Evolutionary conservation across 2,329 filamentous ascomycete genomes (phyloP).

Genomic region (Mycosphaerella sp.): DNA sequence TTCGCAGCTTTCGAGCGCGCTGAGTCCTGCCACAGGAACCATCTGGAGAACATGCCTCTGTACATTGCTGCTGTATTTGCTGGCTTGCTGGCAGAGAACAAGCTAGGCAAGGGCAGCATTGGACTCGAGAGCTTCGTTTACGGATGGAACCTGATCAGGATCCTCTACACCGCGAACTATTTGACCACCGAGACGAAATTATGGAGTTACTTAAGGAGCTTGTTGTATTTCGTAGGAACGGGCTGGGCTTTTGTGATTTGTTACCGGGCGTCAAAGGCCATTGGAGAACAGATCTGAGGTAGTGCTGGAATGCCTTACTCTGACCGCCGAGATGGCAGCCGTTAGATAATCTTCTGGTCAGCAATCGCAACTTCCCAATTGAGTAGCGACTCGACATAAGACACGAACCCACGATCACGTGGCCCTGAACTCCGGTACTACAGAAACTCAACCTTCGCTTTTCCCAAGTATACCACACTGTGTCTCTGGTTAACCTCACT

Average conservation of each 20-base stretch:
- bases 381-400: no score
- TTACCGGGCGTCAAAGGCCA: constrained; percentile 28
- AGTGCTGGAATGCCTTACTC: not conserved
- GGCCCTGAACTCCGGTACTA: not conserved
- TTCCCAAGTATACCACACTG: not conserved
- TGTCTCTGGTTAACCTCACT: not conserved
- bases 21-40: constrained; percentile 43
- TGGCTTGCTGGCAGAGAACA: constrained; percentile 38
- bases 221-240: constrained; percentile 29
- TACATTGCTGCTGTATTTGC: constrained; percentile 42
- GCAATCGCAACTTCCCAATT: no score
- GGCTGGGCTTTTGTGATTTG: constrained; percentile 31
- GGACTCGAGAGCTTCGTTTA: constrained; percentile 35
- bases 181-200: constrained; percentile 21
- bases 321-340: no score
- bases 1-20: constrained; percentile 42
- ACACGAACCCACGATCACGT: no score
- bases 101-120: constrained; percentile 23
- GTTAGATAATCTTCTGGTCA: no score
- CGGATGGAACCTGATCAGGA: constrained; percentile 35
- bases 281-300: constrained; percentile 17
- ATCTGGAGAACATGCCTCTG: constrained; percentile 44
- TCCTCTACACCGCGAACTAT: constrained; percentile 38
- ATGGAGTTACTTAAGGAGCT: constrained; percentile 30
- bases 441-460: not conserved